A percentile compares a stretch with the other conserved stretches of the same genome.
Conservation (phyloP, 768 basidiomycete genomes). For the Rhizopogon roseolus region DNA sequence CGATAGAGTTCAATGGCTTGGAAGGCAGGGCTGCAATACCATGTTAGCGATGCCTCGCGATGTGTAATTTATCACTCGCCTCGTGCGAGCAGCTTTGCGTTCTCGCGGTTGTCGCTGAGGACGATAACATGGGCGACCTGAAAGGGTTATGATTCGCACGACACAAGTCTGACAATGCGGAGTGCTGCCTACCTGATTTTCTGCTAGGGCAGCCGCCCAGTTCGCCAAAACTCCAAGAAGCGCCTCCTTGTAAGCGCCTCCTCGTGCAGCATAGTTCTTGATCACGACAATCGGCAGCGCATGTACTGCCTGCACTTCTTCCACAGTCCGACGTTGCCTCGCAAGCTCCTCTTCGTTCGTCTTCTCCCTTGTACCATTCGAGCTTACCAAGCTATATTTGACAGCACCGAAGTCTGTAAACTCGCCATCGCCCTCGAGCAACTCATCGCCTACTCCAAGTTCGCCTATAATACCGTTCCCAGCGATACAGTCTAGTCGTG, state of each 20-base stretch:
- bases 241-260: conserved; percentile 58
- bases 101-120: conserved; percentile 85
- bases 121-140: conserved; percentile 91
- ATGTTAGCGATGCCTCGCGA: not conserved
- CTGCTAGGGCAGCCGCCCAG: conserved; percentile 81
- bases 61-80: conserved; percentile 35
- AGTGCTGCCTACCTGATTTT: conserved; percentile 55
- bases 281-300: conserved; percentile 85
- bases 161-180: not conserved
- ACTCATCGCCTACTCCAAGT: conserved; percentile 79
- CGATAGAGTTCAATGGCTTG: conserved; percentile 75
- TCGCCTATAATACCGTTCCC: conserved; percentile 87
- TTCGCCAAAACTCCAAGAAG: conserved; percentile 70
- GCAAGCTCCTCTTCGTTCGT: conserved; percentile 26
- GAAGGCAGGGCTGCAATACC: conserved; percentile 46
- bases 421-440: conserved; percentile 30
- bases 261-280: conserved; percentile 65
- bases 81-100: conserved; percentile 79
- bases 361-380: conserved; percentile 16
- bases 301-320: conserved; percentile 48
- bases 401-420: conserved; percentile 10
- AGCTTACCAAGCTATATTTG: conserved; percentile 4
- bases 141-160: not conserved
- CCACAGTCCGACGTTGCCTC: conserved; percentile 26
- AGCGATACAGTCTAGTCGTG: conserved; percentile 76